phyloP scores from a whole-genome alignment of 176 grass and related monocot genomes.

The Eragrostis nindensis region DNA sequence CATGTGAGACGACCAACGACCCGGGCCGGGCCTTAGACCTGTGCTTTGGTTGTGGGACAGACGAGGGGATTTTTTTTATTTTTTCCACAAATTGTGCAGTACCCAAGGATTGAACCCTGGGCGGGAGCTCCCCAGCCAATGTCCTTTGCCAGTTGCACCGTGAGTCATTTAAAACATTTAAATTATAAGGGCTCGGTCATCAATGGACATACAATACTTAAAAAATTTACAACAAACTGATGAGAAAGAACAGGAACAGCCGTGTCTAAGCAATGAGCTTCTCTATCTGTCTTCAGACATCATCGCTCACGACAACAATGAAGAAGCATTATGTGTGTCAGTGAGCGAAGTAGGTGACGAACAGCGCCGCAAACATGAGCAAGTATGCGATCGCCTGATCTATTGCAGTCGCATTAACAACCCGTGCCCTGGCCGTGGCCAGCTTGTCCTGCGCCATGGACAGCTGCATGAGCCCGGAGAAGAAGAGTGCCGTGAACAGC shows the following conservation, averaged over 20 bases:
- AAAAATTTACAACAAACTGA: not conserved
- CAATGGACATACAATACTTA: not conserved
- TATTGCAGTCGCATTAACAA: not conserved
- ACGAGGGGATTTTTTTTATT: too few relatives aligned
- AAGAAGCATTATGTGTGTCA: not conserved
- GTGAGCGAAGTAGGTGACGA: constrained; percentile 32
- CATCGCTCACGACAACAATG: not conserved
- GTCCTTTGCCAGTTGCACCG: too few relatives aligned
- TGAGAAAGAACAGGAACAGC: not conserved
- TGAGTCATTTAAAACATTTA: not conserved
- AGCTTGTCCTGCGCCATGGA: constrained; percentile 25
- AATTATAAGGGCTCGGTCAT: not conserved
- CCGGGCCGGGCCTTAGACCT: too few relatives aligned
- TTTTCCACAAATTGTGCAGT: too few relatives aligned
- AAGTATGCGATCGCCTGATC: constrained; percentile 38
- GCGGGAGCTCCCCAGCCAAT: too few relatives aligned
- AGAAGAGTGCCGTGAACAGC: constrained; percentile 37
- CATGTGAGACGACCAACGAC: too few relatives aligned
- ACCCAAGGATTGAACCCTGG: too few relatives aligned
- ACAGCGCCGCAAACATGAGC: constrained; percentile 37
- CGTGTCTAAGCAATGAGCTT: not conserved
- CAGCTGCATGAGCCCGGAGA: constrained; percentile 49
- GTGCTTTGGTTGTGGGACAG: too few relatives aligned
- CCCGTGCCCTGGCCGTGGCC: not conserved
- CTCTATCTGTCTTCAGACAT: not conserved